Conservation (phyloP, 2,329 filamentous ascomycete genomes). For the Aspergillus sp. region DNA sequence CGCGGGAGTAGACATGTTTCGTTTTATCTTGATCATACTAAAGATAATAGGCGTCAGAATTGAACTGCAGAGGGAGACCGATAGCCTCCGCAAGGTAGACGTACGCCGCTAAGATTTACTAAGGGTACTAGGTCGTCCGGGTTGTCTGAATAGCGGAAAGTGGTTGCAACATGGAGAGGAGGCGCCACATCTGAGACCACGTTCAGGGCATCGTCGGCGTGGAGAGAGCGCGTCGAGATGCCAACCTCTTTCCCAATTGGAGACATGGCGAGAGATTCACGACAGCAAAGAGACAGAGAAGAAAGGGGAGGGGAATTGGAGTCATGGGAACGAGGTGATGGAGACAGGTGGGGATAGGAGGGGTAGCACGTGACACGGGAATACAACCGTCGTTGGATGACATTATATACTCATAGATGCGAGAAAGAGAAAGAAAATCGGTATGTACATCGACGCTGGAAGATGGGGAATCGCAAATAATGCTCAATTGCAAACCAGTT, state of each 20-base stretch:
- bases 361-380: constrained; percentile 7
- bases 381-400: not conserved
- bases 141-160: constrained; percentile 75
- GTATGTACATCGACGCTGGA: not conserved
- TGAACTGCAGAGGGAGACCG: not conserved
- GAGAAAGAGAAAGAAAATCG: not conserved
- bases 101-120: constrained; percentile 51
- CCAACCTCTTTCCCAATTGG: constrained; percentile 18
- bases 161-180: constrained; percentile 86
- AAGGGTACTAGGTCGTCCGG: constrained; percentile 61
- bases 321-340: not conserved
- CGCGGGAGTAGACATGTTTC: constrained; percentile 78
- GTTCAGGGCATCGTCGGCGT: constrained; percentile 77
- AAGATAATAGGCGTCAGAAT: not conserved
- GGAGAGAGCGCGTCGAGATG: constrained; percentile 70
- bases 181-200: constrained; percentile 77
- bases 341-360: not conserved
- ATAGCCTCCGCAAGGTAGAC: not conserved
- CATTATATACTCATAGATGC: not conserved
- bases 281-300: constrained; percentile 13
- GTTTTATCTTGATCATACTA: constrained; percentile 25
- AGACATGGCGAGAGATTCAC: constrained; percentile 24
- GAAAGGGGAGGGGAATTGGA: constrained; percentile 13
- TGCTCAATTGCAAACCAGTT: not conserved
- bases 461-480: not conserved